These are phyloP conservation scores for Psidium friedrichsthalianum DNA, from an alignment of 345 rosid species.

Conservation along the genomic window DNA sequence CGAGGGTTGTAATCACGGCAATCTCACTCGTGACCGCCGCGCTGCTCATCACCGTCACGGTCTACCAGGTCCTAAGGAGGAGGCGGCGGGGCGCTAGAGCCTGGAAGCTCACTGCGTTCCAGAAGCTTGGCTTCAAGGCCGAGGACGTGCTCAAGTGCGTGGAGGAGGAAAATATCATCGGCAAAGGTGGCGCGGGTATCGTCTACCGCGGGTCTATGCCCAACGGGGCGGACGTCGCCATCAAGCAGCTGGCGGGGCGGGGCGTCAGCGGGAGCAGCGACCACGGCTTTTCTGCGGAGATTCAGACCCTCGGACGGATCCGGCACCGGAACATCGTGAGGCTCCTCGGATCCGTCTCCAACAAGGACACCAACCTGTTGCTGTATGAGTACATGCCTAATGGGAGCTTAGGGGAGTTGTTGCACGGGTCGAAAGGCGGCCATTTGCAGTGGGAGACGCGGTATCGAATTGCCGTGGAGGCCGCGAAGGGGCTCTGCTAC, in stretches of 20 bases:
- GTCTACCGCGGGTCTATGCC: slow-evolving; percentile 87
- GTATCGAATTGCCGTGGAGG: slow-evolving; percentile 57
- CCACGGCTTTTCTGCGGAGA: slow-evolving; percentile 90
- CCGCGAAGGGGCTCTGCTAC: slow-evolving; percentile 80
- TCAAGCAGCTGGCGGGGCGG: slow-evolving; percentile 58
- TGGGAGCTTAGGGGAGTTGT: slow-evolving; percentile 82
- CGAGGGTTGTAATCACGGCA: slow-evolving; percentile 32
- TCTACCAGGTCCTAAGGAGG: slow-evolving; percentile 36
- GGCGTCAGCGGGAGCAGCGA: slow-evolving; percentile 49
- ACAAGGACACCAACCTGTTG: slow-evolving; percentile 75
- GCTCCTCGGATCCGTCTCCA: slow-evolving; percentile 65
- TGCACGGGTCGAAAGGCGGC: slow-evolving; percentile 83
- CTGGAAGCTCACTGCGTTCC: slow-evolving; percentile 88
- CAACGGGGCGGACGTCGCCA: slow-evolving; percentile 57
- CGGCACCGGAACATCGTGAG: slow-evolving; percentile 82
- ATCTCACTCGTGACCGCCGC: slow-evolving; percentile 26
- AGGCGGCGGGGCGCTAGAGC: slow-evolving; percentile 31
- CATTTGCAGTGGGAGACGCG: slow-evolving; percentile 80
- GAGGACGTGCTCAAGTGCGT: slow-evolving; percentile 76
- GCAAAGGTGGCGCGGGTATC: slow-evolving; percentile 89
- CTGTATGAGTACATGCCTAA: slow-evolving; percentile 82
- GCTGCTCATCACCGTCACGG: slow-evolving; percentile 29
- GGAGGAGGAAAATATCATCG: slow-evolving; percentile 82
- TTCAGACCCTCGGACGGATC: slow-evolving; percentile 73
- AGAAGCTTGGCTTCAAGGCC: slow-evolving; percentile 58